phyloP scores from a whole-genome alignment of 2,329 filamentous ascomycete genomes.

The Trichoderma guizhouense region DNA sequence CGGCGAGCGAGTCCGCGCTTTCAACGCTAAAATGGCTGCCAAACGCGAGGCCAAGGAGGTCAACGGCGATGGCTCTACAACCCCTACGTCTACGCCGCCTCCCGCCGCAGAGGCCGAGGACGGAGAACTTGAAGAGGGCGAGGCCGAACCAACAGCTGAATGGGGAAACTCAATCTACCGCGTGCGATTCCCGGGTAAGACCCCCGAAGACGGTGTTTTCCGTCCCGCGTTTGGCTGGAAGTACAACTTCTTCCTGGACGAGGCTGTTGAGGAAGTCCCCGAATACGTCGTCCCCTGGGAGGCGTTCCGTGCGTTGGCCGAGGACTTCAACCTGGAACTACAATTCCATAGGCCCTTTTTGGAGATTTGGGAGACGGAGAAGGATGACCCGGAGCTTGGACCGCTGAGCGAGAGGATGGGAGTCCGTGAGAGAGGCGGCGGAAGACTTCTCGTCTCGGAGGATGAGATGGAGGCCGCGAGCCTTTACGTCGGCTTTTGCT shows the following conservation, averaged over 20 bases:
- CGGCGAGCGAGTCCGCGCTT: constrained; percentile 70
- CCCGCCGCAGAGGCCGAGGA: constrained; percentile 35
- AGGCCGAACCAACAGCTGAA: constrained; percentile 63
- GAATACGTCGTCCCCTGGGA: constrained; percentile 99
- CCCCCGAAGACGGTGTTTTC: constrained; percentile 84
- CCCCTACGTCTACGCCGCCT: constrained; percentile 26
- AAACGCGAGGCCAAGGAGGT: constrained; percentile 39
- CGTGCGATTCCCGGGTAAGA: constrained; percentile 80
- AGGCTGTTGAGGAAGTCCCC: constrained; percentile 92
- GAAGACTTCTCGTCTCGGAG: constrained; percentile 66
- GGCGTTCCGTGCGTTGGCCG: constrained; percentile 89
- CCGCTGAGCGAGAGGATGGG: constrained; percentile 94
- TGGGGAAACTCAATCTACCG: constrained; percentile 95
- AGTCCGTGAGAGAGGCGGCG: constrained; percentile 69
- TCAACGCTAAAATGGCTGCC: constrained; percentile 56
- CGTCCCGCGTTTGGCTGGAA: constrained; percentile 96
- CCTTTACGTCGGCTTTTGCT: constrained; percentile 94
- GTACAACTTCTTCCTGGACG: constrained; percentile 93
- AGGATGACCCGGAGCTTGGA: constrained; percentile 76
- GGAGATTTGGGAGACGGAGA: constrained; percentile 90
- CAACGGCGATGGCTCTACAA: constrained; percentile 23
- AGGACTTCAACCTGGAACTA: constrained; percentile 94
- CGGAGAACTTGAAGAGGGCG: constrained; percentile 57
- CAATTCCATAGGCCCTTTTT: constrained; percentile 89
- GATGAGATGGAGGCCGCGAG: constrained; percentile 90